A percentile compares a stretch with the other conserved stretches of the same genome.
These are phyloP conservation scores for Odonthalia washingtoniensis DNA, from an alignment of 31 red algal species.

Conservation along the genomic window DNA sequence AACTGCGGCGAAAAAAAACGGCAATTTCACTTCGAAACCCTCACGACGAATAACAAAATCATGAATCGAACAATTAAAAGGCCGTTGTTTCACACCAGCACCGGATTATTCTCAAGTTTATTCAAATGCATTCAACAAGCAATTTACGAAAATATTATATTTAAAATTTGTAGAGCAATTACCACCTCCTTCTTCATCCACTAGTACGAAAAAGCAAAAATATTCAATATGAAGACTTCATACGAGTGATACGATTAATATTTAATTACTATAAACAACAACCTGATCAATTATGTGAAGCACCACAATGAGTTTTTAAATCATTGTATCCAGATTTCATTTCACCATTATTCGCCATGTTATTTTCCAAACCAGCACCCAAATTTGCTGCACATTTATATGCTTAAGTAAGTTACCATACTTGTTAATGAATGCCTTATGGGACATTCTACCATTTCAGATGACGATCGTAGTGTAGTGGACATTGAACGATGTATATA, in stretches of 20 bases:
- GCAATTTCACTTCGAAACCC: no score
- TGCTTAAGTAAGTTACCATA: conserved; percentile 62
- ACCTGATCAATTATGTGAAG: conserved; percentile 33
- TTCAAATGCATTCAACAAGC: conserved; percentile 40
- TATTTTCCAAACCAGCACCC: conserved; percentile 65
- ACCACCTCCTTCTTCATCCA: background rate
- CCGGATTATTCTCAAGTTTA: conserved; percentile 55
- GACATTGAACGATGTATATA: conserved; percentile 81
- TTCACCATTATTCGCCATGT: conserved; percentile 35
- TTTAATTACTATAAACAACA: conserved; percentile 23
- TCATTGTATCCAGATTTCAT: conserved; percentile 65
- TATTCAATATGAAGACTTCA: conserved; percentile 54
- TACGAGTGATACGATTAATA: conserved; percentile 39
- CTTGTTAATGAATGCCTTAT: conserved; percentile 72
- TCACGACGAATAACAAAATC: no score
- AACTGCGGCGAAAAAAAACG: no score
- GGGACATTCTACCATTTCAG: conserved; percentile 59
- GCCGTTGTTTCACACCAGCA: no score
- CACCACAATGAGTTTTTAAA: conserved; percentile 54
- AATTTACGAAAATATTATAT: conserved; percentile 51
- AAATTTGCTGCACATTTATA: conserved; percentile 62
- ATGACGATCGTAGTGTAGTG: conserved; percentile 51
- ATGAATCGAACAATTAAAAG: no score
- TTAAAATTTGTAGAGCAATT: conserved; percentile 46
- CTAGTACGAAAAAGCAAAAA: no score